Base-by-base conservation (phyloP, 2,329 filamentous ascomycete species). In the Huntiella bhutanensis region DNA sequence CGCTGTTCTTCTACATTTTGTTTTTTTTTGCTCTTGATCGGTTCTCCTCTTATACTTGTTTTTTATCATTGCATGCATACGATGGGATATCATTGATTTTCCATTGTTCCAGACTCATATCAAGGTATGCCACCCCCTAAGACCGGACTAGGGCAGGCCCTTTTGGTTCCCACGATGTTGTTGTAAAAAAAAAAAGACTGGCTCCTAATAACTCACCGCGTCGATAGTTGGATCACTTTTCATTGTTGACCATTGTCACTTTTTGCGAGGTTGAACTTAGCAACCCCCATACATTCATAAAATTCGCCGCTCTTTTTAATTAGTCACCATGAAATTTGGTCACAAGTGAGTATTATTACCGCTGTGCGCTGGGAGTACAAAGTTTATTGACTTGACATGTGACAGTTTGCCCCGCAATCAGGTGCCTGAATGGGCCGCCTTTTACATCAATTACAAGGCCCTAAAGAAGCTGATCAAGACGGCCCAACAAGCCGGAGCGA, bases 381-480 rank as follows among this genome's bases (percentile, higher is more conserved):
- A 28, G 22, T 28, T 28, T 28, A 28, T 10, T 28, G 22, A 28
- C 22, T 28, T 28, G 22, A 28, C 22, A 28, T 28, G 22, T 28
- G 43, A 46, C 53, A 79, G 75, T 58, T 70, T 92, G 47, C 75
- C 82, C 13, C 76, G 82, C 41, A 86, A 87, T 58, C 82, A 88
- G 64, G 82, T 91, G 57, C 84, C 83, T 41, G 83, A 88, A 64
- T 92, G 84, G 84, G 79, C 82, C 45, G 69, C 77, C 48, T 78
- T 71, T 32, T 92, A 92, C 59, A 87, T 91, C 66, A 77, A 91
- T 64, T 92, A 92, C 68, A 91, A 88, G 59, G 77, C 79, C 54
- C 68, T 96, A 56, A 98, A 98, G 70, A 94, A 91, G 67, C 74
- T 95, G 53, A 87, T 98, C 65, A 96, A 94, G 56, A 74, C 79